Base-by-base conservation (phyloP, 2,329 filamentous ascomycete species). In the Pyrenophora teres region DNA sequence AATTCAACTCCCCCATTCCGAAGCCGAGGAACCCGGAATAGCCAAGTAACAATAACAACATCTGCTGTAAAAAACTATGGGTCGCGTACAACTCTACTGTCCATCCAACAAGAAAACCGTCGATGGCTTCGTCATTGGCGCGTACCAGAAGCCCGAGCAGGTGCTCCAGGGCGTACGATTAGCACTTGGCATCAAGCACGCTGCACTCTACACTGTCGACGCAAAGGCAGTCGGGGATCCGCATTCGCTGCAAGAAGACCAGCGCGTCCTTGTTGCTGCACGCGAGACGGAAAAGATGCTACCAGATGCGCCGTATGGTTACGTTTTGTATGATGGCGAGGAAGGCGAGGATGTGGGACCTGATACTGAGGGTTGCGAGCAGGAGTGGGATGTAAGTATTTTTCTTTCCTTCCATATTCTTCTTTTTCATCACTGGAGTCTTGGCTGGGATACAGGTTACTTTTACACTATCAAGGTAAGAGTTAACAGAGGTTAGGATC, bases 101-200 rank as follows among this genome's bases (percentile, higher is more conserved):
- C 55, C 55, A 1, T 56, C 46, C 8, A 58, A n/a, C 0, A 48
- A 48, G 19, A 48, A 38, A 15, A 52, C 40, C 2, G 19, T 54
- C 21, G 35, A 53, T 37, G 31, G 19, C 8, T 56, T 58, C 19
- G 45, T 56, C 36, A 46, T 60, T 36, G 43, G 49, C 6, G 50
- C 52, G 0, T 60, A 50, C 33, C 50, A 52, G 8, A 46, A 46
- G 1, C 41, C 46, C 23, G 50, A 60, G 18, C 57, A 60, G n/a
- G 50, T 58, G 0, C 27, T 58, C 3, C 52, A 52, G 36, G 52
- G 55, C 19, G 50, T 60, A 19, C 52, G 57, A 8, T 42, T 58
- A 2, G 50, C 52, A 1, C 36, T 60, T 7, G 31, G 49, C 7
- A 39, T 56, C 41, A 43, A 50, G 8, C 47, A 58, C 8, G 57